Base-by-base conservation (phyloP, 768 basidiomycete species). In the Gyrodon lividus region DNA sequence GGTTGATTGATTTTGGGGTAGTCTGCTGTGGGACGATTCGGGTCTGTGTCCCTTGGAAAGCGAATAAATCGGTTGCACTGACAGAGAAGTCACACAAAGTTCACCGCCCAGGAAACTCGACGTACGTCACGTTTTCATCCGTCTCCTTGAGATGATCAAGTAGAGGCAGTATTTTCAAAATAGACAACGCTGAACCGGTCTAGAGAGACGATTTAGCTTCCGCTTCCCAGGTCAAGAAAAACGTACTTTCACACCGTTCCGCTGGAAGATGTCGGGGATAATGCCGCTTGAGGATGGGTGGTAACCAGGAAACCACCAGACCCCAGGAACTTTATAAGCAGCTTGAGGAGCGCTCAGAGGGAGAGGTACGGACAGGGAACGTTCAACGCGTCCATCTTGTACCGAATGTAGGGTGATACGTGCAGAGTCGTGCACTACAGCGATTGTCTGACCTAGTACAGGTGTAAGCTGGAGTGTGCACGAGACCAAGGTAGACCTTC, bases 21-120 rank as follows among this genome's bases (percentile, higher is more conserved):
- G 72, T 67, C 20, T 74, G 66, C 58, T 76, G 77, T 38, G 70
- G 67, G 23, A 64, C 64, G 28, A 74, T 55, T 40, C 76, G 79
- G 13, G 78, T 80, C 49, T 83, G 81, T 9, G 81, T 79, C 34
- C 82, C 83, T 70, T 89, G 86, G 63, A 91, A 90, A 35, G 87
- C 85, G 65, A 92, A 92, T 35, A 92, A 70, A 70, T 91, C 86
- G 48, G 84, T 84, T 7, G 86, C 84, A 50, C 90, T 92, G 66
- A 52, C 48, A 30, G 20, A 37, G 39, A 62, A 31, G 65, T 66
- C 50, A 55, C 38, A 50, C 43, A 46, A 31, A 35, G 43, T 50
- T 50, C 41, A 30, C 30, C 41, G 43, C 48, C n/a, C 31, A 50
- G 47, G 39, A 33, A 17, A 56, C 46, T 20, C 46, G 46, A 72